These are phyloP conservation scores for Ramichloridium luteum DNA, from an alignment of 2,329 filamentous ascomycete genomes.

Conservation along the genomic window DNA sequence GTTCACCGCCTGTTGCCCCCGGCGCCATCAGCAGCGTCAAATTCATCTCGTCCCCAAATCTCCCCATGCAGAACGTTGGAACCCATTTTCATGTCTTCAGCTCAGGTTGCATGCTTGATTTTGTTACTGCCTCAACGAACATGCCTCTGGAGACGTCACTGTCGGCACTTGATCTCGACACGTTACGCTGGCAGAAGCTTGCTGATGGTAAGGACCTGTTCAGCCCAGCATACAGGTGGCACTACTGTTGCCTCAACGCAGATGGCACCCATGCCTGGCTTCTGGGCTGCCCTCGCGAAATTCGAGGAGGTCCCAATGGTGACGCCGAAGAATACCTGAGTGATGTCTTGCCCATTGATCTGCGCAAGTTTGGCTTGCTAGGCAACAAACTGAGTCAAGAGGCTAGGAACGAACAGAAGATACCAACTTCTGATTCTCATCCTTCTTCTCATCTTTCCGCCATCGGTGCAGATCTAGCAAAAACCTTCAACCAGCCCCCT, in stretches of 20 bases:
- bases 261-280: conserved; percentile 95
- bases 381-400: conserved; percentile 52
- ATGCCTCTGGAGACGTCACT: conserved; percentile 82
- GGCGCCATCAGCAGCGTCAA: conserved; percentile 82
- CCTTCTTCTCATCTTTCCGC: conserved; percentile 40
- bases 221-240: conserved; percentile 84
- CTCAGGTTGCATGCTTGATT: conserved; percentile 82
- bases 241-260: conserved; percentile 93
- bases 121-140: conserved; percentile 82
- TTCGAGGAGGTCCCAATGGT: conserved; percentile 53
- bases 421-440: conserved; percentile 43
- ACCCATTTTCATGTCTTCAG: conserved; percentile 94
- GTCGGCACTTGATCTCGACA: conserved; percentile 75
- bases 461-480: conserved; percentile 77
- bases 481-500: conserved; percentile 74
- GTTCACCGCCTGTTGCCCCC: conserved; percentile 50
- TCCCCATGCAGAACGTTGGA: conserved; percentile 79
- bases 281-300: conserved; percentile 77
- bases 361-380: conserved; percentile 80
- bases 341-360: conserved; percentile 86
- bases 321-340: conserved; percentile 84
- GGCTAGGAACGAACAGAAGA: conserved; percentile 27
- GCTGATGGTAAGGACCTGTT: conserved; percentile 93
- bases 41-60: conserved; percentile 74
- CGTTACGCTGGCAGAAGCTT: conserved; percentile 84